A percentile compares a stretch with the other conserved stretches of the same genome.
phyloP scores from a whole-genome alignment of 2,329 filamentous ascomycete genomes.

The Xylaria polymorpha region DNA sequence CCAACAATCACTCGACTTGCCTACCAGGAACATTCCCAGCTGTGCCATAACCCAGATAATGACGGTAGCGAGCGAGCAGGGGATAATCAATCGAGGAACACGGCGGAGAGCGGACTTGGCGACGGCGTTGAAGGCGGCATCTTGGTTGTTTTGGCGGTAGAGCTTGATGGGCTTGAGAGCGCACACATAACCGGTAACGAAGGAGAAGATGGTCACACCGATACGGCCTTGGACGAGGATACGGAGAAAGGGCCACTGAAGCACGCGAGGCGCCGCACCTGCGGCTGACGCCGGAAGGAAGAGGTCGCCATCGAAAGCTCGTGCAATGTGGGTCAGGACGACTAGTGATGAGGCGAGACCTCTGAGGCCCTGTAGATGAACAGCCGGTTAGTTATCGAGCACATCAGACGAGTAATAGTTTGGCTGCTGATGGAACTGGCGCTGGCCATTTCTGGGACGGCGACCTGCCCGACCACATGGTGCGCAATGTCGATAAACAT shows the following conservation, averaged over 20 bases:
- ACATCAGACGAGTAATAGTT: background rate
- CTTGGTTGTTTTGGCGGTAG: slow-evolving; percentile 64
- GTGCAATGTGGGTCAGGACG: slow-evolving; percentile 64
- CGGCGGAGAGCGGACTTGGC: slow-evolving; percentile 68
- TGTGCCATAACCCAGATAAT: slow-evolving; percentile 66
- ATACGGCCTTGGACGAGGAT: slow-evolving; percentile 70
- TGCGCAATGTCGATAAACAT: background rate
- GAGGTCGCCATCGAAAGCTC: slow-evolving; percentile 63
- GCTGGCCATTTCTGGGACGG: background rate
- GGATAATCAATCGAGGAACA: slow-evolving; percentile 68
- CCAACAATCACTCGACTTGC: slow-evolving; percentile 67
- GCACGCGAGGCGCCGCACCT: slow-evolving; percentile 58
- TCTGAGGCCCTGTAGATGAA: slow-evolving; percentile 60
- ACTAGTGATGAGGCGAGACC: slow-evolving; percentile 66
- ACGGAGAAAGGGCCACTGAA: slow-evolving; percentile 70
- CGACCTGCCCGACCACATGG: background rate
- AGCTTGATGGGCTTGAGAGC: slow-evolving; percentile 69
- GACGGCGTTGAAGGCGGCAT: slow-evolving; percentile 64
- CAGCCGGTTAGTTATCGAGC: slow-evolving; percentile 16
- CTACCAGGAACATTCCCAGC: slow-evolving; percentile 67
- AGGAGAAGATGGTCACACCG: slow-evolving; percentile 74
- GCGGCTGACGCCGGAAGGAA: slow-evolving; percentile 60
- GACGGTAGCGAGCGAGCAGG: slow-evolving; percentile 65
- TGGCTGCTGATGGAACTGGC: slow-evolving; percentile 1
- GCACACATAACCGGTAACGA: slow-evolving; percentile 74